These are phyloP conservation scores for Globisporangium nodosum DNA, from an alignment of 352 stramenopile genomes.

Conservation along the genomic window DNA sequence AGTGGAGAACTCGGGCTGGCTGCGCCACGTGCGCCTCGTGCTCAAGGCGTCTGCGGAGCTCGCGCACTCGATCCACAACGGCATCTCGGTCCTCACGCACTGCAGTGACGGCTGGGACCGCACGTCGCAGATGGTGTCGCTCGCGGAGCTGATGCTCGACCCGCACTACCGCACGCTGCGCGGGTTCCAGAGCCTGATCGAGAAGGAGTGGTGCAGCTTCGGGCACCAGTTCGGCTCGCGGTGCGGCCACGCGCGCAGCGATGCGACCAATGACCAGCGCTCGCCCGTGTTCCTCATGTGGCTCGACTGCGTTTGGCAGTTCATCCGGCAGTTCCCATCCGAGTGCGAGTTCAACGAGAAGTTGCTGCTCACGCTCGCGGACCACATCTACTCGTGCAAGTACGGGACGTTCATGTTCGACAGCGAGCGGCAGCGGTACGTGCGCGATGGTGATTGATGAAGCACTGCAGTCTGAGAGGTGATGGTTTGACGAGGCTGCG, in stretches of 20 bases:
- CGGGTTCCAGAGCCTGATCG: slow-evolving; percentile 94
- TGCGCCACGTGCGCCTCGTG: slow-evolving; percentile 92
- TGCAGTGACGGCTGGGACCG: slow-evolving; percentile 99
- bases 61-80: slow-evolving; percentile 91
- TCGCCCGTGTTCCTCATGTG: slow-evolving; percentile 99
- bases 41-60: slow-evolving; percentile 91
- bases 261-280: slow-evolving; percentile 90
- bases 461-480: neutral
- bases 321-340: slow-evolving; percentile 93
- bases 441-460: neutral
- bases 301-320: slow-evolving; percentile 97
- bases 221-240: slow-evolving; percentile 96
- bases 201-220: slow-evolving; percentile 99
- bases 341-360: slow-evolving; percentile 97
- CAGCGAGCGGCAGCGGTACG: slow-evolving; percentile 85
- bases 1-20: slow-evolving; percentile 95
- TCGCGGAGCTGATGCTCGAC: slow-evolving; percentile 97
- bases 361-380: slow-evolving; percentile 90
- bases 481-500: neutral
- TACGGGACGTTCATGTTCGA: slow-evolving; percentile 99
- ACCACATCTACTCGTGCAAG: slow-evolving; percentile 96
- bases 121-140: slow-evolving; percentile 94
- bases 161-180: slow-evolving; percentile 96
- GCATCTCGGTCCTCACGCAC: slow-evolving; percentile 95
- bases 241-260: slow-evolving; percentile 88